Base-by-base conservation (phyloP, 805 yeast species). In the Candida cerambycidarum region DNA sequence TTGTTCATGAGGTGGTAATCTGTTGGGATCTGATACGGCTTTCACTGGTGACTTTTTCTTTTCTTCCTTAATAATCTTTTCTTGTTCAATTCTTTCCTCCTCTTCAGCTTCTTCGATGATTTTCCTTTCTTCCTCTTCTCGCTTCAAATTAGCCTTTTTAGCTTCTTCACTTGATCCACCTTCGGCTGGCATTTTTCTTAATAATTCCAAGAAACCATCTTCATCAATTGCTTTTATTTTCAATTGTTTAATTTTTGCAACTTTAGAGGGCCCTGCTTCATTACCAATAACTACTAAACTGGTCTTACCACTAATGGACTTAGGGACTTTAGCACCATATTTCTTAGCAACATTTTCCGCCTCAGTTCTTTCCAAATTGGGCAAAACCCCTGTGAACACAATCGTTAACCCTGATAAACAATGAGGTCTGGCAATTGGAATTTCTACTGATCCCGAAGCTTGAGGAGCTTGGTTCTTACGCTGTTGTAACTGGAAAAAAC, bases 181-280 rank as follows among this genome's bases (percentile, higher is more conserved):
- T 50, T 84, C 89, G 2, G 82, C 83, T 0, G 99, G 98, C 93
- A 92, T 86, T 5, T 80, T 76, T 16, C 70, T 55, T 35, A 93
- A 71, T 49, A 93, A 69, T 50, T 82, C 80, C 31, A 86, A 63
- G 53, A 93, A 89, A 0, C 98, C 98, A 9, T 78, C 86, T 62
- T 93, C 96, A 55, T 80, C 82, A 46, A 92, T 83, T 31, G 95
- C 89, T 62, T 90, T 90, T 42, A 88, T 79, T 6, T 78, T 75
- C 50, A 82, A 69, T 40, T 80, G 78, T 54, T 79, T 83, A 51
- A 95, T 92, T 56, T 83, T 87, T 54, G 79, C 79, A 32, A 93
- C 80, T 62, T 93, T 93, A n/a, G 89, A 81, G 2, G 98, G 97
- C 0, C 99, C 99, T 2, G 99, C 98, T 52, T 93, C 97, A 40